Evolutionary conservation across 306 rosid genomes (phyloP).

Genomic region (Vigna radiata): DNA sequence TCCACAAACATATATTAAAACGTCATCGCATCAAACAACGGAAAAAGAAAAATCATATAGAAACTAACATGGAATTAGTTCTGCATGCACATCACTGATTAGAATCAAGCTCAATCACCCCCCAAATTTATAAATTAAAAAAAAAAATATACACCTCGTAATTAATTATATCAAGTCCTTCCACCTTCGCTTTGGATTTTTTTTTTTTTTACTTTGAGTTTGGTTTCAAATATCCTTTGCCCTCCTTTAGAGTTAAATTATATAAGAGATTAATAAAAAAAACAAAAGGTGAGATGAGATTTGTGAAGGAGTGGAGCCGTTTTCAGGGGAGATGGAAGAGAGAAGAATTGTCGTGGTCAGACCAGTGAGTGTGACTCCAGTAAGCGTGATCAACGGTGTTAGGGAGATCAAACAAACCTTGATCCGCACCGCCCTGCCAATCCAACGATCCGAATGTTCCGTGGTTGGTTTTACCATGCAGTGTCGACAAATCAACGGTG

Average conservation of each 20-base stretch:
- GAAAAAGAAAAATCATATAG: constrained; percentile 21
- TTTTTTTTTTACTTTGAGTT: constrained; percentile 17
- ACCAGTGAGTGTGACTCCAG: constrained; percentile 89
- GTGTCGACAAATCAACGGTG: constrained; percentile 60
- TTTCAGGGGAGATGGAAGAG: constrained; percentile 88
- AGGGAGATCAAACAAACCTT: constrained; percentile 83
- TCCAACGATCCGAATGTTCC: constrained; percentile 80
- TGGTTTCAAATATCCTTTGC: constrained; percentile 41
- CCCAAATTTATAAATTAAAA: constrained; percentile 30
- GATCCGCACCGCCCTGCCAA: constrained; percentile 79
- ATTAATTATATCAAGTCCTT: constrained; percentile 42
- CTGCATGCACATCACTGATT: constrained; percentile 51
- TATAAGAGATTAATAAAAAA: not conserved
- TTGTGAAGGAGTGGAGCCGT: not conserved
- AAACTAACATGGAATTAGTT: constrained; percentile 56
- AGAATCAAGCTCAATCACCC: constrained; percentile 52
- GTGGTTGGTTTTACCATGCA: constrained; percentile 52
- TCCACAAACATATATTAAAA: constrained; percentile 49
- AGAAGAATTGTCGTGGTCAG: constrained; percentile 71
- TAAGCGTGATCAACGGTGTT: constrained; percentile 85
- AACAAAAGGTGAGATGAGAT: constrained; percentile 34
- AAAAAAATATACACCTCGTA: constrained; percentile 47
- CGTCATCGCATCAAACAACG: constrained; percentile 24
- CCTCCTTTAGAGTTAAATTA: constrained; percentile 17
- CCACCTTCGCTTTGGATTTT: constrained; percentile 12